phyloP scores from a whole-genome alignment of 2,329 filamentous ascomycete species.

The Talaromyces sp. region DNA sequence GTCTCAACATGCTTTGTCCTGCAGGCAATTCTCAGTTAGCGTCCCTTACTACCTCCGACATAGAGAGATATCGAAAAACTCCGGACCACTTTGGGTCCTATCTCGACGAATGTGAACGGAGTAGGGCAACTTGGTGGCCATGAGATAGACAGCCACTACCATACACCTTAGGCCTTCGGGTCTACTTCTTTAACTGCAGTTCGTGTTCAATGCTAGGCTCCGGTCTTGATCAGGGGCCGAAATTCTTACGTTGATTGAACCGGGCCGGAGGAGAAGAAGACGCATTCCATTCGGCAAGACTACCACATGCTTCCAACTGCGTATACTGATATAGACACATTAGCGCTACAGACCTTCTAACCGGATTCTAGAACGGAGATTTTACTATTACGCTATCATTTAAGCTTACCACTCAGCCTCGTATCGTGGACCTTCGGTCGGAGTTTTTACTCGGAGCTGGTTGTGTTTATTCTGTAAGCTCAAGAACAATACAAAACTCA shows the following conservation, averaged over 20 bases:
- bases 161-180: neutral
- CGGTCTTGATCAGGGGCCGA: neutral
- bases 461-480: neutral
- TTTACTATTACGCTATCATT: neutral
- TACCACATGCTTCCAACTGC: neutral
- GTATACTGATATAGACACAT: neutral
- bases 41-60: neutral
- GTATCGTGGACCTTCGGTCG: neutral
- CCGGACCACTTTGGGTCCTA: neutral
- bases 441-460: neutral
- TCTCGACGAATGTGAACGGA: neutral
- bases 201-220: neutral
- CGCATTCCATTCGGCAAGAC: neutral
- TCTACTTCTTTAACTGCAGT: neutral
- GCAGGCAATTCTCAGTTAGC: neutral
- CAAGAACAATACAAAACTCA: neutral
- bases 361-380: neutral
- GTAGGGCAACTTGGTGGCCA: neutral
- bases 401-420: neutral
- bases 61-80: neutral
- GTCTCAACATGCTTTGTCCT: neutral
- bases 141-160: neutral
- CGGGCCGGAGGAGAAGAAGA: neutral
- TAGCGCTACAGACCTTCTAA: neutral
- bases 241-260: neutral